phyloP scores from a whole-genome alignment of 805 yeast species.

The Wickerhamiella siamensis region DNA sequence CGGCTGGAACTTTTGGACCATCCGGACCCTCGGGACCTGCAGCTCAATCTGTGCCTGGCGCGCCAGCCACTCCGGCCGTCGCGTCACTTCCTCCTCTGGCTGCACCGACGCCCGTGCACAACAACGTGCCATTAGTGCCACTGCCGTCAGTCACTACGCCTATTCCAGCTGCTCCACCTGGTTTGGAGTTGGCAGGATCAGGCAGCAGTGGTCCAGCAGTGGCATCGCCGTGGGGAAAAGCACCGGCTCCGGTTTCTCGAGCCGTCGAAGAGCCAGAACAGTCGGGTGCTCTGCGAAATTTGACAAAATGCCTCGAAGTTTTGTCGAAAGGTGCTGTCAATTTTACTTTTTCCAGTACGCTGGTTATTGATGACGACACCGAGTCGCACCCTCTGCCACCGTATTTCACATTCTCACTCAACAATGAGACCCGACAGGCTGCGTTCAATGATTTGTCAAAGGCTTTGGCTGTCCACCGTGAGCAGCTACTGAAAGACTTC shows the following conservation, averaged over 20 bases:
- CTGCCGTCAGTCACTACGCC: neutral
- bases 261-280: neutral
- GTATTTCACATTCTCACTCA: slow-evolving; percentile 15
- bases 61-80: neutral
- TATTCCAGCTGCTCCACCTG: neutral
- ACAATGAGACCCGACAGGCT: slow-evolving; percentile 12
- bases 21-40: slow-evolving; percentile 6
- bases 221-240: slow-evolving; percentile 1
- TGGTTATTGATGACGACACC: slow-evolving; percentile 2
- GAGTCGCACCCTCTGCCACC: slow-evolving; percentile 10
- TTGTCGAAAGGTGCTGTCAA: slow-evolving; percentile 7
- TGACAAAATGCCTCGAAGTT: slow-evolving; percentile 5
- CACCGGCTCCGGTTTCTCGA: neutral
- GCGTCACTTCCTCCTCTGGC: neutral
- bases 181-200: neutral
- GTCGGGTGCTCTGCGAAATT: slow-evolving; percentile 1
- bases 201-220: neutral
- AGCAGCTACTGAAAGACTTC: neutral
- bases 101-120: neutral
- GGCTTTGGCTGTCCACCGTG: slow-evolving; percentile 11
- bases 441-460: slow-evolving; percentile 9
- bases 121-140: no score
- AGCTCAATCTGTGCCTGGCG: neutral
- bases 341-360: slow-evolving; percentile 7
- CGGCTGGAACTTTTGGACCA: no score